Evolutionary conservation across 305 asterid genomes (phyloP), one percentile per base, ranked within the genome.

Genomic region (Solanum hybrid): DNA sequence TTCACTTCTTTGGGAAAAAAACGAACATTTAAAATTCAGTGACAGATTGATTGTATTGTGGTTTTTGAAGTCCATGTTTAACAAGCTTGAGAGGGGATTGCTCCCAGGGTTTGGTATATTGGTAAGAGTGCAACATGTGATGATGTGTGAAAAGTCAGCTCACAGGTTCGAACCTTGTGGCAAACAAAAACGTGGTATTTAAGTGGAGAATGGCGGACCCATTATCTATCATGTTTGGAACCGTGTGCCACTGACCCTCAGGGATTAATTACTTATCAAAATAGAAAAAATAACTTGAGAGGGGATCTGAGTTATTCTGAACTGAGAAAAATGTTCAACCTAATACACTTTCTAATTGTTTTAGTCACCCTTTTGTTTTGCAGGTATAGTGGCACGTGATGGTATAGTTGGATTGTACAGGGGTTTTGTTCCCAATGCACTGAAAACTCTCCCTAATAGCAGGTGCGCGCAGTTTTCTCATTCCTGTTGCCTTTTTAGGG

Each of bases 381-480:
- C 94, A 97, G 98, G 98, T 79, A 95, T 96, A 84, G 93, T 95
- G 91, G 96, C 96, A 31, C 96, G 95, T 90, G 98, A 97, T 93
- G 98, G 98, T 77, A 81, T 95, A 88, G 91, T 89, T 90, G 99
- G 98, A 83, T 90, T 95, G 34, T 96, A 97, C 91, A 93, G 98
- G 90, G 98, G 98, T 61, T 97, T 97, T 88, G 82, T 97, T 90
- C 98, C 99, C 61, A 96, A 94, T 92, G 96, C 97, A 10, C 89
- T 97, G 86, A 97, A 97, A 92, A 93, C 98, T 84, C 92, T 96
- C 79, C 99, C 98, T 31, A 97, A 93, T 92, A 97, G 98, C 98
- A 97, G 98, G 99, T 96, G 37, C 37, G 37, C 37, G 92, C 86
- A 37, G 83, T 41, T 90, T 85, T 87, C 82, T 86, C 70, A 24